Conservation (phyloP, 306 rosid genomes). For the Glycine latifolia region DNA sequence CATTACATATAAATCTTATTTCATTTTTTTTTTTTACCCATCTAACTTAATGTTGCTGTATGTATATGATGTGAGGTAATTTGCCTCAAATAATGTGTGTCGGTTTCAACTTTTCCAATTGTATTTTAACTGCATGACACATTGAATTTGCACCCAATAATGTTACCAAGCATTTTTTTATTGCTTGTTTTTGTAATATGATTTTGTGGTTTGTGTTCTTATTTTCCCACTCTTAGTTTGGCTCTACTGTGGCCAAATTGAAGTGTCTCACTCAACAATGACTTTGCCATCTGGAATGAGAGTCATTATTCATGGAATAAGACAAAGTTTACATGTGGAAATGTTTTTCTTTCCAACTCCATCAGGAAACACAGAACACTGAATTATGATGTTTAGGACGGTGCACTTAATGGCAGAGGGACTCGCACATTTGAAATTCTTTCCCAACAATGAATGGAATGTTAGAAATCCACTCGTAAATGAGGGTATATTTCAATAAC, state of each 20-base stretch:
- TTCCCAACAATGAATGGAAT: slow-evolving; percentile 7
- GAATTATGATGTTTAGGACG: slow-evolving; percentile 22
- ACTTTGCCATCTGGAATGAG: slow-evolving; percentile 40
- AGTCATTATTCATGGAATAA: slow-evolving; percentile 38
- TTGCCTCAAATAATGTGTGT: neutral
- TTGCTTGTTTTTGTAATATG: neutral
- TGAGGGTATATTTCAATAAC: neutral
- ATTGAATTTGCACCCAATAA: neutral
- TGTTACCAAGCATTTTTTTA: neutral
- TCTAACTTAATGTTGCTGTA: neutral
- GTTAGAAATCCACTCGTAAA: neutral
- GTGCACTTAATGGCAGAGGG: slow-evolving; percentile 1
- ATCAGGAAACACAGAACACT: slow-evolving; percentile 15
- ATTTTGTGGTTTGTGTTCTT: neutral
- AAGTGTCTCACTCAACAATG: slow-evolving; percentile 31
- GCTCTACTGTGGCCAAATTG: slow-evolving; percentile 4
- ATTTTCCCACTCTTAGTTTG: neutral
- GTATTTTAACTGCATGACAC: neutral
- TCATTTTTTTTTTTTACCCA: neutral
- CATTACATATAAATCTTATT: neutral
- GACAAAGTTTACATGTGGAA: slow-evolving; percentile 49
- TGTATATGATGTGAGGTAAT: neutral
- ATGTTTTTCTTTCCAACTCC: slow-evolving; percentile 28
- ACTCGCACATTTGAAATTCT: slow-evolving; percentile 3
- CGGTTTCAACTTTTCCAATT: neutral